Conservation (phyloP, 805 yeast species). For the Myxozyma geophila region DNA sequence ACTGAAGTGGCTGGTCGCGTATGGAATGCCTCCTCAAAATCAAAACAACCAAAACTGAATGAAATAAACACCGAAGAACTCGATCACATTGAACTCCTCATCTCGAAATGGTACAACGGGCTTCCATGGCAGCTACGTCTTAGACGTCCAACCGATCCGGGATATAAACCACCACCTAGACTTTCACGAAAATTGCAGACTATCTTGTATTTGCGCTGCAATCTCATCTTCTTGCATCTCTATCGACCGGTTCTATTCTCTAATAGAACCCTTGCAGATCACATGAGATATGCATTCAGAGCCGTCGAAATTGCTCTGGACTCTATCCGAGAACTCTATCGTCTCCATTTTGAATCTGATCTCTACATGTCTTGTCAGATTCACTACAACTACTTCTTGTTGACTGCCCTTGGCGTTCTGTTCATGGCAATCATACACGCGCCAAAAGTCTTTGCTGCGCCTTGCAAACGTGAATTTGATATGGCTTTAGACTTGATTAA, state of each 20-base stretch:
- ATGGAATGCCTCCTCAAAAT: slow-evolving; percentile 15
- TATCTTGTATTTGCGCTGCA: slow-evolving; percentile 22
- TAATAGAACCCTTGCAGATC: slow-evolving; percentile 24
- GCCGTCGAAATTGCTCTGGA: slow-evolving; percentile 39
- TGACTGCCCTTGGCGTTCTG: slow-evolving; percentile 39
- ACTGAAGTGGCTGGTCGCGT: slow-evolving; percentile 34
- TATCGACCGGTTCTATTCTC: slow-evolving; percentile 34
- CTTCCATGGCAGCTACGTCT: slow-evolving; percentile 34
- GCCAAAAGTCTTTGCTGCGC: slow-evolving; percentile 32
- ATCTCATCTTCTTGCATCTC: slow-evolving; percentile 33
- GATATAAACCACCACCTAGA: slow-evolving; percentile 10
- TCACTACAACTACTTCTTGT: slow-evolving; percentile 40
- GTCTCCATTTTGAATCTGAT: slow-evolving; percentile 35
- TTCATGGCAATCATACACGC: slow-evolving; percentile 37
- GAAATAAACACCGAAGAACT: slow-evolving; percentile 18
- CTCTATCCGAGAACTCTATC: slow-evolving; percentile 37
- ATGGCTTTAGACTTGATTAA: slow-evolving; percentile 37
- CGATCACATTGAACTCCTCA: slow-evolving; percentile 28
- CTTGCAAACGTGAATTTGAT: slow-evolving; percentile 35
- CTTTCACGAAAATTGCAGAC: slow-evolving; percentile 26
- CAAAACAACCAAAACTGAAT: slow-evolving; percentile 15
- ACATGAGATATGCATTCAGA: slow-evolving; percentile 30
- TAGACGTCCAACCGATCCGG: slow-evolving; percentile 1
- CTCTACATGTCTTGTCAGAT: slow-evolving; percentile 37
- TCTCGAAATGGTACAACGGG: slow-evolving; percentile 34